These are phyloP conservation scores for Colletotrichum lentis DNA, from an alignment of 2,329 filamentous ascomycete species.

Conservation along the genomic window DNA sequence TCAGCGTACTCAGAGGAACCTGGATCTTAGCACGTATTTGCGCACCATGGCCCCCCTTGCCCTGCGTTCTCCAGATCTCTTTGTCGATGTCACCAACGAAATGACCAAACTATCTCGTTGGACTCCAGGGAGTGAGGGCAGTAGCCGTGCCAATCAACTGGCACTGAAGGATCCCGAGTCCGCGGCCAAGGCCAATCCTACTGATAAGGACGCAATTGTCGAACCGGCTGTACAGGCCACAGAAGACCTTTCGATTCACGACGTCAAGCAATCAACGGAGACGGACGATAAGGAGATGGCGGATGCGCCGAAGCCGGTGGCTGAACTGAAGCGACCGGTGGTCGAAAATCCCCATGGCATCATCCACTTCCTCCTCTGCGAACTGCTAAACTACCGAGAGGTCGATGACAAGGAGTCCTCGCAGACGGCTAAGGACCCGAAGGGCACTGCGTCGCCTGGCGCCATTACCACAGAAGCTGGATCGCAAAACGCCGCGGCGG, in stretches of 20 bases:
- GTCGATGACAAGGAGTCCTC: conserved; percentile 82
- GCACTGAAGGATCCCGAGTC: conserved; percentile 52
- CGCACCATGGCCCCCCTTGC: conserved; percentile 81
- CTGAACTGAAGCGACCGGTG: conserved; percentile 80
- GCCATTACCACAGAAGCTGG: conserved; percentile 7
- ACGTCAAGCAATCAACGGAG: conserved; percentile 70
- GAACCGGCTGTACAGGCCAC: conserved; percentile 57
- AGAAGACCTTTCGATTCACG: conserved; percentile 57
- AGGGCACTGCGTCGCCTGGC: conserved; percentile 47
- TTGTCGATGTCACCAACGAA: conserved; percentile 87
- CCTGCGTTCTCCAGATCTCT: conserved; percentile 82
- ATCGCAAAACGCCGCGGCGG: conserved; percentile 34
- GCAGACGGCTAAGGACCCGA: conserved; percentile 53
- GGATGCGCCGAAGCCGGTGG: conserved; percentile 68
- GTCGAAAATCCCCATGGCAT: conserved; percentile 95
- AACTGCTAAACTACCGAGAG: conserved; percentile 89
- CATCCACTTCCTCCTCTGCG: conserved; percentile 91
- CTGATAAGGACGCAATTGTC: conserved; percentile 42
- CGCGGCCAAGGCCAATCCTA: conserved; percentile 37
- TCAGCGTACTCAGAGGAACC: conserved; percentile 59
- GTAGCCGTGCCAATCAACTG: conserved; percentile 48
- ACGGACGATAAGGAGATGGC: conserved; percentile 65
- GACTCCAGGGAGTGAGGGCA: conserved; percentile 50
- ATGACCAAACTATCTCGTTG: conserved; percentile 77
- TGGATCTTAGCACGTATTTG: conserved; percentile 77